Conservation (phyloP, 129 eudicot species). For the Saussurea involucrata region DNA sequence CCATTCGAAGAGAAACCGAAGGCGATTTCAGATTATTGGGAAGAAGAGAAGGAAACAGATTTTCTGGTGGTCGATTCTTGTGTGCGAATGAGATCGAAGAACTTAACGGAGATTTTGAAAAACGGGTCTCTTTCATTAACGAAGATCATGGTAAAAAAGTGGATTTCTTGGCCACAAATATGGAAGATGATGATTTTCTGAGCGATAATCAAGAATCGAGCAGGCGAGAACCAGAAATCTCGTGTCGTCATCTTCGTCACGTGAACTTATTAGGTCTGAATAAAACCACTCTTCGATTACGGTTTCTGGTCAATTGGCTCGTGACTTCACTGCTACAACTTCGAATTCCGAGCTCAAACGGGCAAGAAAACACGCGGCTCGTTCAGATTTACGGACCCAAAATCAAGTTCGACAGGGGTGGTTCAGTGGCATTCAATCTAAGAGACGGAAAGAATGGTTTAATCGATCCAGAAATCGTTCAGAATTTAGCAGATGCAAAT, state of each 20-base stretch:
- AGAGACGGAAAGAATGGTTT: conserved; percentile 55
- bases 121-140: conserved; percentile 58
- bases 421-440: conserved; percentile 81
- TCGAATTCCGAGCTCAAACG: conserved; percentile 47
- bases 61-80: conserved; percentile 53
- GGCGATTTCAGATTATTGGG: conserved; percentile 89
- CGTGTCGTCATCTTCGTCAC: conserved; percentile 83
- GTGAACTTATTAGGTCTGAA: conserved; percentile 82
- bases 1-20: conserved; percentile 88
- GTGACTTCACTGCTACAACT: conserved; percentile 83
- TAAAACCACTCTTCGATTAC: conserved; percentile 75
- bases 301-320: conserved; percentile 87
- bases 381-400: conserved; percentile 91
- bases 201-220: conserved; percentile 61
- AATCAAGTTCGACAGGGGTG: conserved; percentile 88
- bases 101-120: conserved; percentile 39
- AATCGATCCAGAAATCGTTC: conserved; percentile 71
- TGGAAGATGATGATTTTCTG: conserved; percentile 59
- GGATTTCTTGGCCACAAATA: conserved; percentile 23
- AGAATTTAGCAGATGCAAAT: conserved; percentile 67
- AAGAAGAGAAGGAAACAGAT: conserved; percentile 60
- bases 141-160: conserved; percentile 37
- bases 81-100: conserved; percentile 50
- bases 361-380: conserved; percentile 38
- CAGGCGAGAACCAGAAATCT: conserved; percentile 79